These are phyloP conservation scores for Senna tora DNA, from an alignment of 306 rosid genomes.

Conservation along the genomic window DNA sequence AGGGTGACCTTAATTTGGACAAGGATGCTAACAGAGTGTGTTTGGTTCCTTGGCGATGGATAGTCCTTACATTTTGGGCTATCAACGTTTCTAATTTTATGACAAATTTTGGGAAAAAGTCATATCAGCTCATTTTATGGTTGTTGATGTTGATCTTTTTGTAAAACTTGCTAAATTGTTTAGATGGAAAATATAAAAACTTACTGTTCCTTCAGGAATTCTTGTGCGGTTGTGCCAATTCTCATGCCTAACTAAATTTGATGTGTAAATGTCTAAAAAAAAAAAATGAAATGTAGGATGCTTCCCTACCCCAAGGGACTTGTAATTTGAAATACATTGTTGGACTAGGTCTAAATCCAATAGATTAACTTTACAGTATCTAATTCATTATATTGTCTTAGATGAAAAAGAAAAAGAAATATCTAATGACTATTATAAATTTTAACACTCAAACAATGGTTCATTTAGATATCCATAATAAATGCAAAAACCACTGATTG, in stretches of 20 bases:
- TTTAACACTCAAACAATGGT: no score
- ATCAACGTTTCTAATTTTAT: slow-evolving; percentile 20
- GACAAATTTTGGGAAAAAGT: slow-evolving; percentile 43
- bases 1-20: slow-evolving; percentile 41
- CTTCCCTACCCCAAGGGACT: no score
- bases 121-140: slow-evolving; percentile 40
- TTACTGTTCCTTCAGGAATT: slow-evolving; percentile 24
- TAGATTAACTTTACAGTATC: background rate
- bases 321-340: background rate
- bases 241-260: no score
- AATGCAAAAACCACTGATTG: no score
- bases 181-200: slow-evolving; percentile 50
- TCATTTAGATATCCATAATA: no score
- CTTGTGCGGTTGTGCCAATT: background rate
- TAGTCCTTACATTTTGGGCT: slow-evolving; percentile 40
- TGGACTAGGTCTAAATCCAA: no score
- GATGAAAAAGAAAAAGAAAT: no score
- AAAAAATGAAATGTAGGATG: no score
- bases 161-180: slow-evolving; percentile 48
- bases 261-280: no score
- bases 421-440: no score
- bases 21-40: slow-evolving; percentile 39
- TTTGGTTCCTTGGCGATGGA: slow-evolving; percentile 42
- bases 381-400: no score
- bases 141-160: slow-evolving; percentile 32